phyloP scores from a whole-genome alignment of 805 yeast species.

The Saccharomycopsis sp. region DNA sequence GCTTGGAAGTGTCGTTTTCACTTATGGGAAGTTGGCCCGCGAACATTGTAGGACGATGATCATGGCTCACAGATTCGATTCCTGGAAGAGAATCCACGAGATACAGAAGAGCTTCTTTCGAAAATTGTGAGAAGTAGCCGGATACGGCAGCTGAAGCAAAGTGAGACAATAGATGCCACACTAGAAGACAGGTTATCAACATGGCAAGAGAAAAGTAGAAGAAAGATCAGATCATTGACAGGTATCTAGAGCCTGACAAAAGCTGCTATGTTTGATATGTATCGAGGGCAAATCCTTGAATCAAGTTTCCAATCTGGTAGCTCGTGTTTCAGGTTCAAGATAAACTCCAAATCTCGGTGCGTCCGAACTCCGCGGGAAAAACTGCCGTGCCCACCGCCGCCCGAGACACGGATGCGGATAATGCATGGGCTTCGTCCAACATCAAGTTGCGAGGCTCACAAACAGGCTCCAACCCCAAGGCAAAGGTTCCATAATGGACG shows the following conservation, averaged over 20 bases:
- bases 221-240: too few species aligned
- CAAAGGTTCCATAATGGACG: conserved; percentile 95
- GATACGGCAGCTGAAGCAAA: too few species aligned
- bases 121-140: too few species aligned
- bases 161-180: not conserved
- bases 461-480: conserved; percentile 79
- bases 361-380: conserved; percentile 14
- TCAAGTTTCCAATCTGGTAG: too few species aligned
- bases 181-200: too few species aligned
- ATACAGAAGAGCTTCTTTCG: conserved; percentile 1
- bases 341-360: conserved; percentile 3
- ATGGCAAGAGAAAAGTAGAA: too few species aligned
- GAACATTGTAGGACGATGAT: conserved; percentile 11
- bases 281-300: too few species aligned
- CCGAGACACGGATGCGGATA: too few species aligned
- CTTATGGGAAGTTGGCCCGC: conserved; percentile 12
- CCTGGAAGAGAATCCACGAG: conserved; percentile 7
- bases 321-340: too few species aligned
- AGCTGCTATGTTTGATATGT: too few species aligned
- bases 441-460: conserved; percentile 69
- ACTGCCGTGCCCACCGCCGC: conserved; percentile 22
- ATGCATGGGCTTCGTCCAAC: conserved; percentile 42
- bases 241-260: too few species aligned
- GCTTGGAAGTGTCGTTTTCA: conserved; percentile 5
- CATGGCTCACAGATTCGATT: not conserved